phyloP scores from a whole-genome alignment of 2,329 filamentous ascomycete species.

The Scytalidium sp. region DNA sequence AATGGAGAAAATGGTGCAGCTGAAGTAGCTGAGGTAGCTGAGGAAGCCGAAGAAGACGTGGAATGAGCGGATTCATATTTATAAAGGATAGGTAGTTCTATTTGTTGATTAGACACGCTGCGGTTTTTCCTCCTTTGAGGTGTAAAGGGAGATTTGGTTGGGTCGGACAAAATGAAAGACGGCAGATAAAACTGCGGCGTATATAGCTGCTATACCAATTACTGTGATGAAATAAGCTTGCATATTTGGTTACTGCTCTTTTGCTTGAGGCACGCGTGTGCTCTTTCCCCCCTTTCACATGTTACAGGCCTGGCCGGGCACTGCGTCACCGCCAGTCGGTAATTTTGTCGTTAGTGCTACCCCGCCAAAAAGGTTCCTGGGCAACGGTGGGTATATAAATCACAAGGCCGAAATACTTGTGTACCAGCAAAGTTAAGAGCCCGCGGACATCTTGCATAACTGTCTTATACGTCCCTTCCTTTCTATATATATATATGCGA shows the following conservation, averaged over 20 bases:
- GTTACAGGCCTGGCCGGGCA: not conserved
- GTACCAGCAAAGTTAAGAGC: too few species aligned
- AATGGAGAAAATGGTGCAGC: conserved; percentile 11
- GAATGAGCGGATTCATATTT: not conserved
- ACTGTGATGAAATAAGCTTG: not conserved
- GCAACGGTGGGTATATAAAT: too few species aligned
- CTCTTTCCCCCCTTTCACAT: not conserved
- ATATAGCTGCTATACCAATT: not conserved
- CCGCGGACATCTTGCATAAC: too few species aligned
- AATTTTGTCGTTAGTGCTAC: too few species aligned
- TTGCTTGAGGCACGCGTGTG: not conserved
- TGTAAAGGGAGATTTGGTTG: not conserved
- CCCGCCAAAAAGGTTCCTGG: too few species aligned
- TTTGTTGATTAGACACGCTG: not conserved
- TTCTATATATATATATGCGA: not conserved
- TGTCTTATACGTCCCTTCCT: too few species aligned
- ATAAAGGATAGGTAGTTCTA: not conserved
- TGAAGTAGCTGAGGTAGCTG: not conserved
- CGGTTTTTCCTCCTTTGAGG: not conserved
- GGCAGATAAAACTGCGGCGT: not conserved
- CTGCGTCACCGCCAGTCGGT: not conserved
- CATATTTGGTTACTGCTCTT: too few species aligned
- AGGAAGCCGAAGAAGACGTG: conserved; percentile 2
- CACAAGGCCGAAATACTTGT: too few species aligned
- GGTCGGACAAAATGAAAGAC: not conserved